These are phyloP conservation scores for Leishmania amazonensis DNA, from an alignment of 208 protist genomes.

Conservation along the genomic window DNA sequence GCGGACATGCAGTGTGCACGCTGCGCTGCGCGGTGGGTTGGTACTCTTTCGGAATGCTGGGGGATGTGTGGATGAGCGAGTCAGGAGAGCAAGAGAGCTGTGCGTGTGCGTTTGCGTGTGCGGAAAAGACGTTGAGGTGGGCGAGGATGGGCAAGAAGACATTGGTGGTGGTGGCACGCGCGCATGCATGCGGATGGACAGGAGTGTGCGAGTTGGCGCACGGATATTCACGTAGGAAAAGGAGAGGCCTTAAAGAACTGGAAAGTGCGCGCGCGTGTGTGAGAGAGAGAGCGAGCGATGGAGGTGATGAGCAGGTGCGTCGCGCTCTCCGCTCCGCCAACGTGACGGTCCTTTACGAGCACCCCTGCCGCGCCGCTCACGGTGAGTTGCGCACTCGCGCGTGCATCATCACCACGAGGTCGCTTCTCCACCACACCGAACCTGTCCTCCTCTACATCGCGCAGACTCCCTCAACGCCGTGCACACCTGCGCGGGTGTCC, in stretches of 20 bases:
- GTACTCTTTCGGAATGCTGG: not conserved
- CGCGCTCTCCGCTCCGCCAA: not conserved
- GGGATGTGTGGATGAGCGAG: not conserved
- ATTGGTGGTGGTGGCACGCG: not conserved
- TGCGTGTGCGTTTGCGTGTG: not conserved
- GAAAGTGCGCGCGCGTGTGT: not conserved
- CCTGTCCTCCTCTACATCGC: not conserved
- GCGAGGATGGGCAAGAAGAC: not conserved
- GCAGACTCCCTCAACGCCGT: not conserved
- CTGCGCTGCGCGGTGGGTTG: not conserved
- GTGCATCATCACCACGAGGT: not conserved
- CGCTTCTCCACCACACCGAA: not conserved
- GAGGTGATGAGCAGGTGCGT: not conserved
- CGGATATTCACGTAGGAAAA: not conserved
- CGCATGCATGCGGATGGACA: not conserved
- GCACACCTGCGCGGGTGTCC: not conserved
- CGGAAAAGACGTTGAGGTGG: not conserved
- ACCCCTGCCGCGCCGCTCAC: not conserved
- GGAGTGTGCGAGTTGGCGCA: not conserved
- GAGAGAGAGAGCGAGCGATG: not conserved
- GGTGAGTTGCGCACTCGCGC: not conserved
- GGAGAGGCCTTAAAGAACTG: not conserved
- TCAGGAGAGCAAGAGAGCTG: not conserved
- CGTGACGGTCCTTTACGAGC: not conserved
- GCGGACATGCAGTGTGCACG: conserved; percentile 17